Percentiles rank a stretch among this genome's conserved stretches.
These are phyloP conservation scores for Claviceps sp. DNA, from an alignment of 2,329 filamentous ascomycete genomes.

Conservation along the genomic window DNA sequence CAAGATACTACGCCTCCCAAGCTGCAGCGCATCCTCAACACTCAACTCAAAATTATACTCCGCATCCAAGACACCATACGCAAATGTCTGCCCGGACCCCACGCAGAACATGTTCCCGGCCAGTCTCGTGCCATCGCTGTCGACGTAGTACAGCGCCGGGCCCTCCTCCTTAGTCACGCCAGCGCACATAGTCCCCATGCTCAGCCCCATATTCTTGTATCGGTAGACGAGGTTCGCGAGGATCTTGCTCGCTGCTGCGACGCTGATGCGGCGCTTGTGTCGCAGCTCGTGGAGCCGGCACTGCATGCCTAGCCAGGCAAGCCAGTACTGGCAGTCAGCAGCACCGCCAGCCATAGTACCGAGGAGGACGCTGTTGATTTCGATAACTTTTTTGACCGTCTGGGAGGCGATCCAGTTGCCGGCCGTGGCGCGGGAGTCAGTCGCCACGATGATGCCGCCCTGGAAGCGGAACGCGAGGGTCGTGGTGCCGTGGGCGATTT, in stretches of 20 bases:
- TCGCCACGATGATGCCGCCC: constrained; percentile 95
- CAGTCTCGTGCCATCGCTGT: constrained; percentile 80
- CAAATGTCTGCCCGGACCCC: constrained; percentile 95
- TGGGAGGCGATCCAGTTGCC: constrained; percentile 99
- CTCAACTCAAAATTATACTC: constrained; percentile 85
- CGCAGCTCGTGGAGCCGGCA: constrained; percentile 98
- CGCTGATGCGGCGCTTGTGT: constrained; percentile 96
- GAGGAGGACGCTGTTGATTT: constrained; percentile 87
- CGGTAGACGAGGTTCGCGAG: constrained; percentile 95
- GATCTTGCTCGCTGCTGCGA: constrained; percentile 95
- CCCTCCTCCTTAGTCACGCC: constrained; percentile 93
- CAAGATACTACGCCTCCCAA: constrained; percentile 84
- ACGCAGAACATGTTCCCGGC: constrained; percentile 96
- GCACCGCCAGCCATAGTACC: constrained; percentile 98
- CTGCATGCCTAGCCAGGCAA: constrained; percentile 97
- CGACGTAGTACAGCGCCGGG: constrained; percentile 96
- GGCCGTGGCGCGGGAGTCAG: constrained; percentile 90
- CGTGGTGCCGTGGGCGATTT: constrained; percentile 97
- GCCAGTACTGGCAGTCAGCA: constrained; percentile 99
- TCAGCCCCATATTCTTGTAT: constrained; percentile 97
- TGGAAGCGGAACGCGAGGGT: constrained; percentile 97
- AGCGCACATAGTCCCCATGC: constrained; percentile 99
- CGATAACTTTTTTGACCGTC: constrained; percentile 99
- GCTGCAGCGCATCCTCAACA: constrained; percentile 77
- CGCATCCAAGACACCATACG: constrained; percentile 93